Evolutionary conservation across 75 land plant species (phyloP).

Genomic region (Pinus albicaulis): DNA sequence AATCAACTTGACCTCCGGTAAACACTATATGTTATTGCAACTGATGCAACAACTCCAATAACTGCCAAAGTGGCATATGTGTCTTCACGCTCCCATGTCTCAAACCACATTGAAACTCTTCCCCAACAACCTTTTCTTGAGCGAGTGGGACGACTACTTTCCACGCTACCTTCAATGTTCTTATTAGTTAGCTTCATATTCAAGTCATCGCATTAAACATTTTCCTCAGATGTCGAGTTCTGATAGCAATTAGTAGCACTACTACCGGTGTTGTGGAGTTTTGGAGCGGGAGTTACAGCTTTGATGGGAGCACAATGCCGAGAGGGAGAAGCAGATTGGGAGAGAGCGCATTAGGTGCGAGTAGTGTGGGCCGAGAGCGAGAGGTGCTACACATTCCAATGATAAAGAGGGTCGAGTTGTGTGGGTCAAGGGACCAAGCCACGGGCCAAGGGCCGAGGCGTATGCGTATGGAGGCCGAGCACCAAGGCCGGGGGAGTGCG

Average conservation of each 20-base stretch:
- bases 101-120: constrained; percentile 61
- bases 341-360: too few species aligned
- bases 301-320: too few species aligned
- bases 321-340: too few species aligned
- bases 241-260: constrained; percentile 44
- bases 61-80: constrained; percentile 78
- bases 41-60: constrained; percentile 58
- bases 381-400: too few species aligned
- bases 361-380: too few species aligned
- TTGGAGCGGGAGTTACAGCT: too few species aligned
- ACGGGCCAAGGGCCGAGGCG: too few species aligned
- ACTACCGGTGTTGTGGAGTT: too few species aligned
- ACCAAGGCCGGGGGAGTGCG: too few species aligned
- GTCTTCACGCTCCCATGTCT: constrained; percentile 87
- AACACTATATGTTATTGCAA: constrained; percentile 55
- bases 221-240: constrained; percentile 7
- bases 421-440: too few species aligned
- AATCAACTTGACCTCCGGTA: constrained; percentile 28
- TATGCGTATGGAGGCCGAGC: too few species aligned
- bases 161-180: not conserved
- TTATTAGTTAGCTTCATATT: constrained; percentile 9
- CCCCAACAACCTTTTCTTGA: constrained; percentile 17
- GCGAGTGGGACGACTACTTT: constrained; percentile 11
- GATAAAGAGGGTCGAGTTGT: too few species aligned
- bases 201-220: not conserved